These are phyloP conservation scores for Zygoascus meyerae DNA, from an alignment of 1,139 yeast genomes.

Conservation along the genomic window DNA sequence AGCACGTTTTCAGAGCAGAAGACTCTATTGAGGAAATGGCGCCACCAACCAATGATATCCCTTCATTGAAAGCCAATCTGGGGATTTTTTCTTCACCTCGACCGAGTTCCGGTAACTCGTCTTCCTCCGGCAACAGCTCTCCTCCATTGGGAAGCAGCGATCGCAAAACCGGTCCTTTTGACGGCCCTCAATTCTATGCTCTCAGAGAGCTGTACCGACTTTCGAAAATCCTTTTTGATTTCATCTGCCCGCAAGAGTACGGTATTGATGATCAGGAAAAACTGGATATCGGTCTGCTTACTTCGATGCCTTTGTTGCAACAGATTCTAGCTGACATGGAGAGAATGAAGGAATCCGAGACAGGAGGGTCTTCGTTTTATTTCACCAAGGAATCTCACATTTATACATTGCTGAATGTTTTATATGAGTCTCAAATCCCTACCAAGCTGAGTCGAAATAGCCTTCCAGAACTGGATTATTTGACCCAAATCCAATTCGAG, in stretches of 20 bases:
- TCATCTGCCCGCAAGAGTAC: conserved; percentile 97
- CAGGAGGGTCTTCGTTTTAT: conserved; percentile 80
- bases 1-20: conserved; percentile 73
- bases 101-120: neutral
- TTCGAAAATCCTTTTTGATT: conserved; percentile 91
- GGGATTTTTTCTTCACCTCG: conserved; percentile 15
- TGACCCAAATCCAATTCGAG: conserved; percentile 93
- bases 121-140: conserved; percentile 5
- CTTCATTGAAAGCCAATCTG: conserved; percentile 28
- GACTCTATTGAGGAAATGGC: conserved; percentile 32
- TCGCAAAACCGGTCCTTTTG: conserved; percentile 46
- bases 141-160: conserved; percentile 7
- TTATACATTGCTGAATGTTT: conserved; percentile 82
- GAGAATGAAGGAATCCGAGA: conserved; percentile 67
- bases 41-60: conserved; percentile 18
- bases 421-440: conserved; percentile 91
- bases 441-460: conserved; percentile 93
- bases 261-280: conserved; percentile 96
- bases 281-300: conserved; percentile 88
- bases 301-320: conserved; percentile 89
- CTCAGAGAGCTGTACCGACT: conserved; percentile 83
- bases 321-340: conserved; percentile 79
- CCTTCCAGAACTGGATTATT: conserved; percentile 89
- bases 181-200: conserved; percentile 70
- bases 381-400: conserved; percentile 97